These are phyloP conservation scores for Cladosporium sp. DNA, from an alignment of 2,329 filamentous ascomycete genomes.

Conservation along the genomic window DNA sequence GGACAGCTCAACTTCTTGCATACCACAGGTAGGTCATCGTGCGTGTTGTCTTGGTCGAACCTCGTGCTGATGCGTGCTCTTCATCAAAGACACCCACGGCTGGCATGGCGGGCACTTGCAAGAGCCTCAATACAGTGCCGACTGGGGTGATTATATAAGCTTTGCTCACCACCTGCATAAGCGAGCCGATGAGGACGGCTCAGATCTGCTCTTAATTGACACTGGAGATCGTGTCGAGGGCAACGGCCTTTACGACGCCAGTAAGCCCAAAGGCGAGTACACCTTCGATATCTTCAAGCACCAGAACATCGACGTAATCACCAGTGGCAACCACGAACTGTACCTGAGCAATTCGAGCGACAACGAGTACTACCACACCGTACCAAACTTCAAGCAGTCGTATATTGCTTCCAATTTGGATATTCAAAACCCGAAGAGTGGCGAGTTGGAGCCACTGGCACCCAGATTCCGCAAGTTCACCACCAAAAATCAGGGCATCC, in stretches of 20 bases:
- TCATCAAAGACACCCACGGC: constrained; percentile 70
- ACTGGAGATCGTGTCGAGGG: constrained; percentile 93
- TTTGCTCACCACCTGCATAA: constrained; percentile 81
- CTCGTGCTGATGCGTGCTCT: constrained; percentile 1
- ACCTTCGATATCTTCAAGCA: constrained; percentile 84
- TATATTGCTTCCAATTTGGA: constrained; percentile 94
- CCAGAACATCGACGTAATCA: constrained; percentile 81
- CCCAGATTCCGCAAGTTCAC: constrained; percentile 84
- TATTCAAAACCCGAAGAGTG: constrained; percentile 72
- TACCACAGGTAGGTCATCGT: constrained; percentile 59
- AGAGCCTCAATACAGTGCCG: constrained; percentile 89
- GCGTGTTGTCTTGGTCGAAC: not conserved
- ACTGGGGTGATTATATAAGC: constrained; percentile 98
- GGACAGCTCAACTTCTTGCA: constrained; percentile 94
- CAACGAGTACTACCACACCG: constrained; percentile 74
- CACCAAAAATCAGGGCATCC: constrained; percentile 83
- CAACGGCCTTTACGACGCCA: constrained; percentile 91
- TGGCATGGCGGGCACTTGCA: constrained; percentile 93
- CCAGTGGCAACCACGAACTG: constrained; percentile 91
- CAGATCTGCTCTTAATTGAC: constrained; percentile 89
- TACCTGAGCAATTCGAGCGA: constrained; percentile 79
- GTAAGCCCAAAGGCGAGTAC: constrained; percentile 81
- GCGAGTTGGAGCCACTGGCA: constrained; percentile 72
- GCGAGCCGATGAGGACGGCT: constrained; percentile 73
- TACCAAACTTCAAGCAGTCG: constrained; percentile 75